Percentiles rank a stretch among this genome's conserved stretches.
These are phyloP conservation scores for Phytomonas francai DNA, from an alignment of 208 protist species.

Conservation along the genomic window DNA sequence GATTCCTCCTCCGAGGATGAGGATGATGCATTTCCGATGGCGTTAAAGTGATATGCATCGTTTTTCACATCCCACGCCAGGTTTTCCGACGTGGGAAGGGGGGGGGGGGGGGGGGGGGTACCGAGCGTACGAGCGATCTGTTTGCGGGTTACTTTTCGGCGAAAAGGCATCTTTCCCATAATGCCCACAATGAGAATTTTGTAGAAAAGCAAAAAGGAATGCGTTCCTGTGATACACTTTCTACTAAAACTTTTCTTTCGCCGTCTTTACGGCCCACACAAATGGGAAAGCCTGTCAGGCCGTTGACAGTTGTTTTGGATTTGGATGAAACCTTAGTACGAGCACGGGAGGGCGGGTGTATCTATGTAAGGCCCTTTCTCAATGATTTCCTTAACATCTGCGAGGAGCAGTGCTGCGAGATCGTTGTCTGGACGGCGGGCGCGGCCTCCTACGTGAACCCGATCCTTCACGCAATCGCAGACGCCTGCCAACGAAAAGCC, in stretches of 20 bases:
- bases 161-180: too few relatives aligned
- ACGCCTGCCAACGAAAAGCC: conserved; percentile 25
- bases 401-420: conserved; percentile 48
- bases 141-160: too few relatives aligned
- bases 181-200: too few relatives aligned
- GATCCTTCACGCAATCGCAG: conserved; percentile 40
- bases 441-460: conserved; percentile 54
- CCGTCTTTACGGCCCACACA: too few relatives aligned
- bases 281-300: not conserved
- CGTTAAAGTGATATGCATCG: too few relatives aligned
- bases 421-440: conserved; percentile 72
- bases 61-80: too few relatives aligned
- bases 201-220: too few relatives aligned
- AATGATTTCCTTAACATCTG: conserved; percentile 41
- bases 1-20: conserved; percentile 21
- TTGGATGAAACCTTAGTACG: conserved; percentile 75
- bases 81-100: too few relatives aligned
- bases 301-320: conserved; percentile 70
- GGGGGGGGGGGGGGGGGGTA: too few relatives aligned
- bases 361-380: conserved; percentile 46
- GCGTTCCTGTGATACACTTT: too few relatives aligned
- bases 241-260: too few relatives aligned
- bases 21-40: not conserved
- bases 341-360: conserved; percentile 33
- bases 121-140: too few relatives aligned